Evolutionary conservation across 306 rosid genomes (phyloP), one percentile per base, ranked within the genome.

Genomic region (Cyamopsis tetragonoloba): DNA sequence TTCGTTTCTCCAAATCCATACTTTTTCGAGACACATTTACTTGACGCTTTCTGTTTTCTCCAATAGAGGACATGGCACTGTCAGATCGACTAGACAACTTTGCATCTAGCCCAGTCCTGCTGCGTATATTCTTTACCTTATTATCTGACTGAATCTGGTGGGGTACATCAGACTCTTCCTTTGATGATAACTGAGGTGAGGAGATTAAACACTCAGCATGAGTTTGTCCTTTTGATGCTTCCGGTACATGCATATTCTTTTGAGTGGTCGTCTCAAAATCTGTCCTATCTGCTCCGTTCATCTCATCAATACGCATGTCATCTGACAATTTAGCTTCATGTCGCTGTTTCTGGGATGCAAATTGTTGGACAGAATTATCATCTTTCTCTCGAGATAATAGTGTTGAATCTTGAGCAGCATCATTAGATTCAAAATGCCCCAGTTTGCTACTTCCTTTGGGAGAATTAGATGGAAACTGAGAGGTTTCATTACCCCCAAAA

Each of bases 71-170:
- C 28, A 72, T 50, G 55, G 48, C 61, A 68, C 79, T 77, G 38
- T 66, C 68, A 49, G 88, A 82, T 77, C 12, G 59, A 64, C 70
- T 70, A 44, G 80, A 74, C 70, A 66, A 44, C 27, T 38, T 69
- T 37, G 72, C 58, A 31, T 66, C 83, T 53, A 46, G 75, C 69
- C 44, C 69, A 51, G 28, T 53, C 73, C 39, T 79, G 59, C 39
- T 79, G 59, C 46, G 66, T 63, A 41, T 80, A 51, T 81, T 81
- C 13, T 23, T 43, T 60, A 70, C 70, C 80, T 48, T 80, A 67
- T 74, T 71, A 41, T 17, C 79, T 66, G 69, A 70, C 54, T 24
- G 79, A 77, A 43, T 76, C 61, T 31, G 47, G 9, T 31, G 47
- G 9, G 47, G 63, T 19, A 61, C 58, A 50, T 66, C 73, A 19